phyloP scores from a whole-genome alignment of 306 rosid species.

The Purshia tridentata region DNA sequence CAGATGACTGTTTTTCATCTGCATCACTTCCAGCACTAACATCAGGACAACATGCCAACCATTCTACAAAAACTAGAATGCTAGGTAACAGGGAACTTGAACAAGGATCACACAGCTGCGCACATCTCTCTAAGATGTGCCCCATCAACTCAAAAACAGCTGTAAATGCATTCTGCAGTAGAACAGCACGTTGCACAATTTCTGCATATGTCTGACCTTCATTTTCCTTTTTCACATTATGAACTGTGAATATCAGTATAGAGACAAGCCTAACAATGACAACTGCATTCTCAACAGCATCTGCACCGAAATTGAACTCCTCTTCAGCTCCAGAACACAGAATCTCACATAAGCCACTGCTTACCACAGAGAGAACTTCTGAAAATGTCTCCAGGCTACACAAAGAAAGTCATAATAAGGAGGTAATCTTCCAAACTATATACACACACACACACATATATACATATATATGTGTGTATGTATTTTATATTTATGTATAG shows the following conservation, averaged over 20 bases:
- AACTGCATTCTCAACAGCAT: conserved; percentile 66
- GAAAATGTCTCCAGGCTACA: conserved; percentile 82
- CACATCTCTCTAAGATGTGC: conserved; percentile 68
- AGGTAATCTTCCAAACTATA: neutral
- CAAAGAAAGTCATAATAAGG: conserved; percentile 24
- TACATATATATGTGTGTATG: neutral
- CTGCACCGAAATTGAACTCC: conserved; percentile 60
- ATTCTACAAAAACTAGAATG: conserved; percentile 80
- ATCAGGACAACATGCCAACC: conserved; percentile 89
- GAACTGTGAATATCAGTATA: conserved; percentile 71
- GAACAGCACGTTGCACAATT: conserved; percentile 81
- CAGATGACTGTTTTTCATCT: conserved; percentile 60
- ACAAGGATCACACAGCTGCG: conserved; percentile 62
- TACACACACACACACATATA: neutral
- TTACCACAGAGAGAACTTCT: conserved; percentile 70
- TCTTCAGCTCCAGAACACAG: conserved; percentile 72
- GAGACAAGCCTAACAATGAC: conserved; percentile 66
- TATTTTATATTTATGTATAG: neutral
- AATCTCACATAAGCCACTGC: conserved; percentile 55
- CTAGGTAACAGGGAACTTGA: conserved; percentile 82
- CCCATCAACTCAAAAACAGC: conserved; percentile 85
- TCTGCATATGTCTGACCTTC: conserved; percentile 94
- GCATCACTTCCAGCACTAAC: conserved; percentile 58
- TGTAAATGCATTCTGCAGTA: conserved; percentile 81
- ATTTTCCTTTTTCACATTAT: conserved; percentile 71